A percentile compares a stretch with the other conserved stretches of the same genome.
Conservation (phyloP, 306 rosid species). For the Amphicarpaea edgeworthii region DNA sequence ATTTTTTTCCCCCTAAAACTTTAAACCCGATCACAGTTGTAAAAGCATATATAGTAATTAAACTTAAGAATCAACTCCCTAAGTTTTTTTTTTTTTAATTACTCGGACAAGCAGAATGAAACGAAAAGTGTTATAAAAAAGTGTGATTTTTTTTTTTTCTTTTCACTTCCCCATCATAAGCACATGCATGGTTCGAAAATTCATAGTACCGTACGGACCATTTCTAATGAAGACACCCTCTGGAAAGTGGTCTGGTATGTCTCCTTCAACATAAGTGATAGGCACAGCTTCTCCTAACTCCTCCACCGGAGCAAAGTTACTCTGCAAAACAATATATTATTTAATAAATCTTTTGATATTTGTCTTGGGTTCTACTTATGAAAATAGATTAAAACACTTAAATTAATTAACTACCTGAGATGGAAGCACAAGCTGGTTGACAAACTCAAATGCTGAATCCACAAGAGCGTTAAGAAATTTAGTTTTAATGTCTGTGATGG, state of each 20-base stretch:
- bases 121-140: no score
- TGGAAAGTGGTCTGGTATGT: constrained; percentile 59
- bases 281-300: constrained; percentile 51
- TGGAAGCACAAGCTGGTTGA: constrained; percentile 57
- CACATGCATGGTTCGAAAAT: background rate
- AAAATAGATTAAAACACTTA: no score
- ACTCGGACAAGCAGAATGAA: no score
- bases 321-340: constrained; percentile 26
- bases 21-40: no score
- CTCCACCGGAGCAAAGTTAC: constrained; percentile 58
- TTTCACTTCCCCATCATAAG: background rate
- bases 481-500: constrained; percentile 26
- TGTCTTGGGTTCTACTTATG: no score
- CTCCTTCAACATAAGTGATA: constrained; percentile 50
- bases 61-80: no score
- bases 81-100: no score
- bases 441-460: constrained; percentile 57
- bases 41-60: no score
- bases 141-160: background rate
- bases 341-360: no score
- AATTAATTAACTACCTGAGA: constrained; percentile 51
- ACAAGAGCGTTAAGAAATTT: constrained; percentile 59
- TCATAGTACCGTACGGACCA: constrained; percentile 41
- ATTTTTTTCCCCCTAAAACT: no score
- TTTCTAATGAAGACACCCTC: constrained; percentile 64